Conservation (phyloP, 495 filamentous ascomycete species). For the Xylaria acuta region DNA sequence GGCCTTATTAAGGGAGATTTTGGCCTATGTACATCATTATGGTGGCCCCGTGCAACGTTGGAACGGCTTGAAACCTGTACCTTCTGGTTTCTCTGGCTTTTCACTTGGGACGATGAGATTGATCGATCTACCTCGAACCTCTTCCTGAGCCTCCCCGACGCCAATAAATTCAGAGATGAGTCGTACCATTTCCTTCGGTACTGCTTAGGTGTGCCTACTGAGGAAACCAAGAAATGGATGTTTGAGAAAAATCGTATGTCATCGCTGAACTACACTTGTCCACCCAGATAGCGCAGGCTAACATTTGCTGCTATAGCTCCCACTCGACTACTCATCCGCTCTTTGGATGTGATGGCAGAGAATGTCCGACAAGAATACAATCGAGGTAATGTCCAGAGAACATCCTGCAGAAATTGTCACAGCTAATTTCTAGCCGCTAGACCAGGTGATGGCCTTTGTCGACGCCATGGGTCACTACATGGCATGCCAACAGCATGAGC, state of each 20-base stretch:
- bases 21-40: neutral
- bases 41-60: neutral
- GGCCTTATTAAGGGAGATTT: neutral
- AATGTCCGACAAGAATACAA: neutral
- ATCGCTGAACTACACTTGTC: neutral
- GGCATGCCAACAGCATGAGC: slow-evolving; percentile 7
- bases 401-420: neutral
- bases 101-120: slow-evolving; percentile 25
- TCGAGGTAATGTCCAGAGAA: neutral
- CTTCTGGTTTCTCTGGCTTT: slow-evolving; percentile 11
- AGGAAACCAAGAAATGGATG: neutral
- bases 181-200: slow-evolving; percentile 22
- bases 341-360: neutral
- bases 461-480: slow-evolving; percentile 7
- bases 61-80: slow-evolving; percentile 8
- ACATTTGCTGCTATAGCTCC: neutral
- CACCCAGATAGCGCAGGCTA: neutral
- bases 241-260: neutral
- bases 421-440: neutral
- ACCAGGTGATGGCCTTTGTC: slow-evolving; percentile 10
- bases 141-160: neutral
- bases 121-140: slow-evolving; percentile 21
- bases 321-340: neutral
- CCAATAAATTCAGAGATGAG: slow-evolving; percentile 23
- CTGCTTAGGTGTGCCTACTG: slow-evolving; percentile 9